These are phyloP conservation scores for Viridothelium virens DNA, from an alignment of 495 filamentous ascomycete species.

Conservation along the genomic window DNA sequence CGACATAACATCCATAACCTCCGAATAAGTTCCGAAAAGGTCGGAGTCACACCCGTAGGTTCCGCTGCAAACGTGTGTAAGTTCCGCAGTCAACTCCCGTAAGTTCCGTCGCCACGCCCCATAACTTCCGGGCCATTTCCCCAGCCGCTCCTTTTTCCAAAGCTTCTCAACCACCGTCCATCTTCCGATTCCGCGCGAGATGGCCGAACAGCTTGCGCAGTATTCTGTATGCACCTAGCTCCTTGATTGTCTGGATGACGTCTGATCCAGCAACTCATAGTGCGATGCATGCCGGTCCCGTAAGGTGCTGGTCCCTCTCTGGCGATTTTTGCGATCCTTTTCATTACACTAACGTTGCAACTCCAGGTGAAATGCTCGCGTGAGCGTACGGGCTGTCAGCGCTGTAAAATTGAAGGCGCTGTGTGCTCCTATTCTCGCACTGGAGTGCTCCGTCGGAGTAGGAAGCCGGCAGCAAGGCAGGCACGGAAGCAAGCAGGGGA, in stretches of 20 bases:
- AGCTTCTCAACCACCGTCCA: background rate
- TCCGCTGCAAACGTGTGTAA: too few species aligned
- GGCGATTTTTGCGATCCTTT: background rate
- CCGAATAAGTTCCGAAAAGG: too few species aligned
- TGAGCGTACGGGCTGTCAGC: slow-evolving; percentile 12
- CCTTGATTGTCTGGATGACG: background rate
- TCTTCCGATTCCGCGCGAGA: background rate
- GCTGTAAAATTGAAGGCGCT: slow-evolving; percentile 12
- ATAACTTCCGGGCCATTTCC: background rate
- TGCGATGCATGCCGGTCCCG: slow-evolving; percentile 18
- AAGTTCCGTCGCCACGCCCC: background rate
- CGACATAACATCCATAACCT: too few species aligned
- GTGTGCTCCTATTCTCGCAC: slow-evolving; percentile 18
- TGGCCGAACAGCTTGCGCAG: background rate
- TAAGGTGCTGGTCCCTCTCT: slow-evolving; percentile 11
- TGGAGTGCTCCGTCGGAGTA: slow-evolving; percentile 13
- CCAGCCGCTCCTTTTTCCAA: background rate
- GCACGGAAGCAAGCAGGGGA: background rate
- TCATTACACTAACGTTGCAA: too few species aligned
- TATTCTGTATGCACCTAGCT: background rate
- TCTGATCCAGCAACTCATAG: background rate
- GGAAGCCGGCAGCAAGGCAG: slow-evolving; percentile 14
- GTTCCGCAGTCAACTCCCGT: background rate
- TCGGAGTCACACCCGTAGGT: too few species aligned
- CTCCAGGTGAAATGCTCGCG: slow-evolving; percentile 13